Evolutionary conservation across 2,329 filamentous ascomycete genomes (phyloP), one percentile per base, ranked within the genome.

Genomic region (Fusarium zealandicum): DNA sequence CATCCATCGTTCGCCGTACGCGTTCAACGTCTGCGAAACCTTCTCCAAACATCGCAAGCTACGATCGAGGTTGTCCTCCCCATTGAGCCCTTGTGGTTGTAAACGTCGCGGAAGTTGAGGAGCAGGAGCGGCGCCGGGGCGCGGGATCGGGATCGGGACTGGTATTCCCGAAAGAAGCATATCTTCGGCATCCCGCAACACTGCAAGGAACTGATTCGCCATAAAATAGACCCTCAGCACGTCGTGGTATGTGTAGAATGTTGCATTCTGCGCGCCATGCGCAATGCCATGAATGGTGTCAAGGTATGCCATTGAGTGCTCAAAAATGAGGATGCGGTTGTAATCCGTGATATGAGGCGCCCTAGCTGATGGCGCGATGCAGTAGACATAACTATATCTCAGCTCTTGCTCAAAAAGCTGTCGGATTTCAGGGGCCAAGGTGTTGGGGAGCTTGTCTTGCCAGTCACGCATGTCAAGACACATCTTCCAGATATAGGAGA

Each of bases 321-420:
- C 92, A 70, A 96, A 96, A 33, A 96, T 90, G 18, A 96, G 79
- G 25, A 87, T 80, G 57, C 92, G 90, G 31, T 88, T 89, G 69
- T 93, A 92, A 38, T 91, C 84, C 4, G 86, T 88, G 42, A 93
- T 86, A 17, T 83, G 79, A 0, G 90, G 90, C 4, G 90, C 86
- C 38, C 89, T 82, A 2, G 87, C 85, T 30, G 89, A 93, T 1
- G 92, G 91, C 1, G 92, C 92, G 7, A 97, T 82, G 51, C 93
- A 90, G 71, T 97, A 92, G 18, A 96, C 89, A 65, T 92, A 95
- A 69, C 91, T 96, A 76, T 96, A 98, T 39, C 93, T 83, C 35
- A 96, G 76, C 70, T 99, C 95, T 13, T 96, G 84, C 59, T 95
- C 89, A 68, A 97, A 96, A 61, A 93, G 85, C 40, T 89, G 83